Percentiles rank a stretch among this genome's conserved stretches.
phyloP scores from a whole-genome alignment of 192 early-diverging fungal species.

The Cetraspora pellucida region DNA sequence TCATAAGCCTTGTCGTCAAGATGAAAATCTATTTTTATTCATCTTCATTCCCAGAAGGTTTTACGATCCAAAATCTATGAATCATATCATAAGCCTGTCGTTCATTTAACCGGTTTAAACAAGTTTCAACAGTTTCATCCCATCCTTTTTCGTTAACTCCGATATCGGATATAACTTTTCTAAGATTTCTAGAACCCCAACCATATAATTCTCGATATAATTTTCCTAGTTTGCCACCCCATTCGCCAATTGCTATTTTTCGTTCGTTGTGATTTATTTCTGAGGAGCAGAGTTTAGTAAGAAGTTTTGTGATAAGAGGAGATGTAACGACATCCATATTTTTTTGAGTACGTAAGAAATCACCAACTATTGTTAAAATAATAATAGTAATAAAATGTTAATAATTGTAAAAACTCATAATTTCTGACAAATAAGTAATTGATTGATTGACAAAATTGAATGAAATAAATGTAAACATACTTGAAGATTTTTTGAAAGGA shows the following conservation, averaged over 20 bases:
- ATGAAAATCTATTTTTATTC: no score
- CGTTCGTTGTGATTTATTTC: background rate
- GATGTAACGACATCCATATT: background rate
- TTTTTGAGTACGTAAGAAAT: background rate
- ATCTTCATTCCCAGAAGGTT: background rate
- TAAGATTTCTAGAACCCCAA: slow-evolving; percentile 12
- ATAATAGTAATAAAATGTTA: background rate
- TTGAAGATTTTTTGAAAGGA: background rate
- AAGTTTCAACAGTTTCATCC: slow-evolving; percentile 11
- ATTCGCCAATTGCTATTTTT: background rate
- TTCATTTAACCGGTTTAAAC: slow-evolving; percentile 13
- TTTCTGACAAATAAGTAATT: background rate
- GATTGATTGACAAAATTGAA: background rate
- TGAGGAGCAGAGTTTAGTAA: background rate
- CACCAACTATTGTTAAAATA: background rate
- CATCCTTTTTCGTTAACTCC: background rate
- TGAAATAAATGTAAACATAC: background rate
- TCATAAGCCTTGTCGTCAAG: background rate
- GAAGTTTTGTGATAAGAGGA: background rate
- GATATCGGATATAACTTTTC: background rate
- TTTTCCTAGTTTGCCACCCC: slow-evolving; percentile 11
- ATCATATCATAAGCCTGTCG: background rate
- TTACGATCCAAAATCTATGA: slow-evolving; percentile 7
- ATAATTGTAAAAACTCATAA: background rate
- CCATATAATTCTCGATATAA: slow-evolving; percentile 5